Conservation (phyloP, 176 grass and related monocot genomes). For the Miscanthus lutarioriparius region DNA sequence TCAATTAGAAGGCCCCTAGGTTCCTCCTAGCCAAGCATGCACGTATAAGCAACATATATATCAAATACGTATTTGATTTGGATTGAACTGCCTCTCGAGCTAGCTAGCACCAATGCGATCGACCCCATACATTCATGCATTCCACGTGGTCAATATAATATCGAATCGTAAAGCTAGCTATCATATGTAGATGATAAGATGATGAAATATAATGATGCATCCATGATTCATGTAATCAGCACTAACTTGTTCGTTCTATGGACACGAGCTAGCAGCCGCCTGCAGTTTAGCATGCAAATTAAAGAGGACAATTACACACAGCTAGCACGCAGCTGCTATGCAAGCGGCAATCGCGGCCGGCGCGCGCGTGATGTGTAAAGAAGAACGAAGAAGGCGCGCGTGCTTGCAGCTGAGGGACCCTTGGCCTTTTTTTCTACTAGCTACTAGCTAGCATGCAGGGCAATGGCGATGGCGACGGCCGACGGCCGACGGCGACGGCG, state of each 20-base stretch:
- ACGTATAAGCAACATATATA: background rate
- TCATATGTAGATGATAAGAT: background rate
- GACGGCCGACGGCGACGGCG: background rate
- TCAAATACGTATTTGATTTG: slow-evolving; percentile 22
- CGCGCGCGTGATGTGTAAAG: slow-evolving; percentile 17
- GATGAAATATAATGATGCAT: background rate
- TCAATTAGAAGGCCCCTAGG: background rate
- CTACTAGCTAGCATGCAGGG: background rate
- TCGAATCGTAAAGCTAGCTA: background rate
- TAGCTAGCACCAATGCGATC: background rate
- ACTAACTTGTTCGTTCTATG: background rate
- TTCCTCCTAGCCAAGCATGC: background rate
- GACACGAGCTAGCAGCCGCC: background rate
- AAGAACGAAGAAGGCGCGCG: background rate
- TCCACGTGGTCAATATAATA: background rate
- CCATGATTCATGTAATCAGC: background rate
- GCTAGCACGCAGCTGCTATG: background rate
- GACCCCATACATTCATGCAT: background rate
- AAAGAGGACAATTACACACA: background rate
- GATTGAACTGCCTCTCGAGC: background rate
- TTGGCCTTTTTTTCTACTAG: background rate
- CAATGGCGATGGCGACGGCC: background rate
- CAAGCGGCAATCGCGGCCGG: slow-evolving; percentile 5
- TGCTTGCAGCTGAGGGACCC: background rate
- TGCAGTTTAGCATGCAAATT: background rate